These are phyloP conservation scores for Microbotryomycetes sp. DNA, from an alignment of 1,284 basidiomycete genomes.

Conservation along the genomic window DNA sequence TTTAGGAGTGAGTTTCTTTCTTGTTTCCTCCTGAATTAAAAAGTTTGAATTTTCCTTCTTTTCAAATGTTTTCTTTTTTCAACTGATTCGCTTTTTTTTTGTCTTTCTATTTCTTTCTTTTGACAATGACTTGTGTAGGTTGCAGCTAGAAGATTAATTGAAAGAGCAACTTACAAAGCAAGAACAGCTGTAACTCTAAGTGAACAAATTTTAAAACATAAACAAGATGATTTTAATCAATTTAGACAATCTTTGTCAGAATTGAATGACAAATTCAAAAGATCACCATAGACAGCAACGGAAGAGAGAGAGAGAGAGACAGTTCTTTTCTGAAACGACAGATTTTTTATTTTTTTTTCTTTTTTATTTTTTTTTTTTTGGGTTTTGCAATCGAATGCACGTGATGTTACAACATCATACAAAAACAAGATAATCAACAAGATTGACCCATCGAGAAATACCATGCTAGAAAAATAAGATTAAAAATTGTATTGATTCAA, in stretches of 20 bases:
- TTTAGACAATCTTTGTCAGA: constrained; percentile 1
- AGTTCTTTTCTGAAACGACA: too few relatives aligned
- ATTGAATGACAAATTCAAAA: neutral
- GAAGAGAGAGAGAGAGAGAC: too few relatives aligned
- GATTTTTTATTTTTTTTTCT: too few relatives aligned
- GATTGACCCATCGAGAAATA: too few relatives aligned
- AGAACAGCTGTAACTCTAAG: constrained; percentile 12
- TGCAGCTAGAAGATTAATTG: constrained; percentile 7
- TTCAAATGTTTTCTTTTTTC: neutral
- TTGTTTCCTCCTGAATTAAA: neutral
- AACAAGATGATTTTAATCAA: constrained; percentile 3
- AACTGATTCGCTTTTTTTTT: neutral
- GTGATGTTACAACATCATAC: too few relatives aligned
- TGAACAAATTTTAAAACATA: constrained; percentile 1
- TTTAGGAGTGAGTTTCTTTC: constrained; percentile 6
- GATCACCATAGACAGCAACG: neutral
- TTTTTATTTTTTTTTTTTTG: too few relatives aligned
- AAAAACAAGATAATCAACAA: too few relatives aligned
- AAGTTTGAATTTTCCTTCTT: neutral
- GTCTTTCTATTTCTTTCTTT: neutral
- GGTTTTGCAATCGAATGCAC: too few relatives aligned
- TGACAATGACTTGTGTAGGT: neutral
- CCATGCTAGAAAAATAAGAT: too few relatives aligned
- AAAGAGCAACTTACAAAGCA: constrained; percentile 8
- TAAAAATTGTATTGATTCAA: too few relatives aligned